Evolutionary conservation across 1,284 basidiomycete genomes (phyloP).

Genomic region (Cystobasidiaceae sp.): DNA sequence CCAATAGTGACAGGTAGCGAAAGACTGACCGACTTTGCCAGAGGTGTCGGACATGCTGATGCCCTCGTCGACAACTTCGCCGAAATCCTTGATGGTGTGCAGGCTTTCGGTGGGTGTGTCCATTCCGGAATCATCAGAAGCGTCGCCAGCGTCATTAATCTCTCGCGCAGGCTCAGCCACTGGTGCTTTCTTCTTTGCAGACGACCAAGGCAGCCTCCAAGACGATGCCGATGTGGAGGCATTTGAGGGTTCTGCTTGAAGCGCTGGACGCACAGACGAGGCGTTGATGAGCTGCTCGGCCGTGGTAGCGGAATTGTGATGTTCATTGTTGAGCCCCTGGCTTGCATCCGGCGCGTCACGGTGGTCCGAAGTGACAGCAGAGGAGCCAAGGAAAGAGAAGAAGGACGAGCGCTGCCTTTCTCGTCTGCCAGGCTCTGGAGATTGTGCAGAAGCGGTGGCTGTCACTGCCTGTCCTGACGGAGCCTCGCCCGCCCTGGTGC

Average conservation of each 20-base stretch:
- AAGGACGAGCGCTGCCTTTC: too few relatives aligned
- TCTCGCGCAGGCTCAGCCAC: background rate
- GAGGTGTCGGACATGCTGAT: constrained; percentile 26
- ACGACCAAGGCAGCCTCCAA: constrained; percentile 11
- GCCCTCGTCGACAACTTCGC: constrained; percentile 28
- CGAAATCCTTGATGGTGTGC: background rate
- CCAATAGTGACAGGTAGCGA: background rate
- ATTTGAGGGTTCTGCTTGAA: background rate
- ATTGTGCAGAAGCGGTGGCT: too few relatives aligned
- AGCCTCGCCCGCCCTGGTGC: too few relatives aligned
- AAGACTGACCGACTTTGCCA: constrained; percentile 26
- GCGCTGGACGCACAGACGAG: too few relatives aligned
- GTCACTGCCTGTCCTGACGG: too few relatives aligned
- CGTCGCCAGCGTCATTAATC: background rate
- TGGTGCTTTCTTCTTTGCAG: constrained; percentile 2
- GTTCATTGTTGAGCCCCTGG: too few relatives aligned
- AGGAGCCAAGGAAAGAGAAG: too few relatives aligned
- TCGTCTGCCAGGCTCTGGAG: too few relatives aligned
- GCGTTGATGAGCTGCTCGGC: background rate
- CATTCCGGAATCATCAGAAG: background rate
- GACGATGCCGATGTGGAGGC: background rate
- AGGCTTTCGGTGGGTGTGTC: background rate
- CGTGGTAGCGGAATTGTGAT: background rate
- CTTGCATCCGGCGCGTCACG: too few relatives aligned
- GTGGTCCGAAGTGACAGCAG: too few relatives aligned